These are phyloP conservation scores for Phytopythium kandeliae DNA, from an alignment of 352 stramenopile genomes.

Conservation along the genomic window DNA sequence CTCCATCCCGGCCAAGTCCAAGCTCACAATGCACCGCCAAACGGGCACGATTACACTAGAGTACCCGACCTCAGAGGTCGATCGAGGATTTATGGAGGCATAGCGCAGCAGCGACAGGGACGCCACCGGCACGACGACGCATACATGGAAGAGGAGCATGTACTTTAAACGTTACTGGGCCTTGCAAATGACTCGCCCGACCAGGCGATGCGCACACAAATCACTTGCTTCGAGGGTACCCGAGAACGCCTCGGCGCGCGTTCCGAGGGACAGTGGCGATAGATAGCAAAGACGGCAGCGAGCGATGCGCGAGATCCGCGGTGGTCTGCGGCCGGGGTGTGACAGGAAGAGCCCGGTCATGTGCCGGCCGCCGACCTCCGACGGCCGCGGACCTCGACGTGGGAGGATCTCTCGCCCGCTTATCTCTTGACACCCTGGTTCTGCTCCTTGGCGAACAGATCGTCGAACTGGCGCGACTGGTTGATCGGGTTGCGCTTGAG, in stretches of 20 bases:
- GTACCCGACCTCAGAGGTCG: conserved; percentile 30
- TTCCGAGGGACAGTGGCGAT: not conserved
- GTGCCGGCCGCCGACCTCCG: too few relatives aligned
- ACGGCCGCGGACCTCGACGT: not conserved
- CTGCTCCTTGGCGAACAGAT: conserved; percentile 44
- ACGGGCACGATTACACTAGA: conserved; percentile 28
- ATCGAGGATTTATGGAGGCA: conserved; percentile 7
- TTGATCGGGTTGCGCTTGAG: conserved; percentile 66
- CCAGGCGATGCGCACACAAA: not conserved
- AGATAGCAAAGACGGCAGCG: conserved; percentile 1
- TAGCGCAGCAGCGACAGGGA: not conserved
- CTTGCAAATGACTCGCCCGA: not conserved
- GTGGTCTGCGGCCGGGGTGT: too few relatives aligned
- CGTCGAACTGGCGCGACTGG: conserved; percentile 59
- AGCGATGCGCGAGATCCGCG: not conserved
- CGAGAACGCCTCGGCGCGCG: not conserved
- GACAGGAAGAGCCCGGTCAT: too few relatives aligned
- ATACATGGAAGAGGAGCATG: not conserved
- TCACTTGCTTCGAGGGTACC: conserved; percentile 1
- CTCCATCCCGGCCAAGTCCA: conserved; percentile 40
- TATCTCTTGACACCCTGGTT: conserved; percentile 58
- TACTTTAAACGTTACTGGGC: conserved; percentile 3
- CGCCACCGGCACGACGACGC: not conserved
- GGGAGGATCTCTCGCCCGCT: not conserved
- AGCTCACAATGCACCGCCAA: conserved; percentile 23